A percentile compares a stretch with the other conserved stretches of the same genome.
phyloP scores from a whole-genome alignment of 2,329 filamentous ascomycete species.

The Phialophora expanda region DNA sequence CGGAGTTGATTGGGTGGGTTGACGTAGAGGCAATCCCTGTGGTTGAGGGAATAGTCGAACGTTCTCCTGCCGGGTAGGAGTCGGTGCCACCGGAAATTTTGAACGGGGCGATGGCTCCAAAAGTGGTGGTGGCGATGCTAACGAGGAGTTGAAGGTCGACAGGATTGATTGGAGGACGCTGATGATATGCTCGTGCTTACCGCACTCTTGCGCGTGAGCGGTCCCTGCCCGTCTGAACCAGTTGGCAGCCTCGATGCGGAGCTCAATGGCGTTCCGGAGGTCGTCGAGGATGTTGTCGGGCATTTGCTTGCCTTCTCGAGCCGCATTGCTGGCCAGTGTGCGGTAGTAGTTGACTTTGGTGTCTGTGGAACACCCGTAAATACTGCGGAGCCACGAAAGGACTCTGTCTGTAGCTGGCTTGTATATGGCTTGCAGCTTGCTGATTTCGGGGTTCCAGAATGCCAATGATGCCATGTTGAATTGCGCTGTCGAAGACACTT shows the following conservation, averaged over 20 bases:
- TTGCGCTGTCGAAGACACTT: not conserved
- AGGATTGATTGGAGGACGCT: conserved; percentile 17
- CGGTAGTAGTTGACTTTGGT: conserved; percentile 21
- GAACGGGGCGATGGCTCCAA: not conserved
- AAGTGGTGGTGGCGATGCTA: conserved; percentile 1
- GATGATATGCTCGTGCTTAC: conserved; percentile 19
- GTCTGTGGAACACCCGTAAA: not conserved
- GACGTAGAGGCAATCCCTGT: not conserved
- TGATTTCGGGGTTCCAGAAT: conserved; percentile 51
- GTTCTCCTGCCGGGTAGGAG: not conserved
- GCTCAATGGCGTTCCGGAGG: conserved; percentile 21
- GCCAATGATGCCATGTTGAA: conserved; percentile 10
- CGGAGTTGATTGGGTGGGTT: not conserved
- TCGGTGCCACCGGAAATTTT: not conserved
- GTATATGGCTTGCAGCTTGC: conserved; percentile 48
- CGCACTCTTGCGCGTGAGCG: conserved; percentile 5
- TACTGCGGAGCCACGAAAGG: conserved; percentile 18
- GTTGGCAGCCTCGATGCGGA: conserved; percentile 12
- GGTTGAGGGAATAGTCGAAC: not conserved
- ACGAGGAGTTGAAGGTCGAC: conserved; percentile 8
- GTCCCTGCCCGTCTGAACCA: conserved; percentile 1
- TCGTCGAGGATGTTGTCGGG: conserved; percentile 26
- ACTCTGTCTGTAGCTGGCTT: conserved; percentile 44
- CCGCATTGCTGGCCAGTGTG: conserved; percentile 14
- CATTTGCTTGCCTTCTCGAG: conserved; percentile 16